Evolutionary conservation across 345 rosid genomes (phyloP), one percentile per base, ranked within the genome.

Genomic region (Rubroshorea leprosula): DNA sequence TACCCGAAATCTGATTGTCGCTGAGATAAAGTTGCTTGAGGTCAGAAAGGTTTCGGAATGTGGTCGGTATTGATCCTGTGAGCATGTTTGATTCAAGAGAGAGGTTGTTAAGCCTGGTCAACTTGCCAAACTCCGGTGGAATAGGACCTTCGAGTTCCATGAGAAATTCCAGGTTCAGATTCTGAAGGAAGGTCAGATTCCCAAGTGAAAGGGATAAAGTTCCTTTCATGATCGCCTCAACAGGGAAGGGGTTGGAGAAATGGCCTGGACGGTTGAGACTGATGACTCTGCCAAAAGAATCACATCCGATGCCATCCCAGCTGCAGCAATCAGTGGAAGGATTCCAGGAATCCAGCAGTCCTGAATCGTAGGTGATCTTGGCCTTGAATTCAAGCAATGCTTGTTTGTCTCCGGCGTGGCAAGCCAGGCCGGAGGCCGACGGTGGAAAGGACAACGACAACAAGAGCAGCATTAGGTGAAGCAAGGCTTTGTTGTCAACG

Each of bases 271-370:
- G 74, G 2, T 79, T 62, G 49, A 84, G 49, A 52, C 77, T 79
- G 51, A 81, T 72, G 0, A 81, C 83, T 13, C 86, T 60, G 18
- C 82, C 74, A 1, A 58, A 68, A 57, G 47, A n/a, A 53, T 71
- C 76, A 35, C 90, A 84, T 0, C 68, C 39, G 5, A 84, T 64
- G 10, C 86, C 90, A 1, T 73, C 74, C 86, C 90, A 79, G 3
- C 55, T 27, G 80, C 86, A 79, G 75, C 90, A 84, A 65, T 79
- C 74, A 0, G 84, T 53, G 27, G 81, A 75, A 49, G 23, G 6
- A 35, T 19, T 61, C 86, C 86, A 79, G 8, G 84, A 84, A 18
- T 14, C 57, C 54, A 81, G 49, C 22, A 78, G 73, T 0, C 62
- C 46, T 25, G 86, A 83, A 0, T 84, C 86, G 9, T 68, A 58